Evolutionary conservation across 345 rosid genomes (phyloP), one percentile per base, ranked within the genome.

Genomic region (Camelina hispida): DNA sequence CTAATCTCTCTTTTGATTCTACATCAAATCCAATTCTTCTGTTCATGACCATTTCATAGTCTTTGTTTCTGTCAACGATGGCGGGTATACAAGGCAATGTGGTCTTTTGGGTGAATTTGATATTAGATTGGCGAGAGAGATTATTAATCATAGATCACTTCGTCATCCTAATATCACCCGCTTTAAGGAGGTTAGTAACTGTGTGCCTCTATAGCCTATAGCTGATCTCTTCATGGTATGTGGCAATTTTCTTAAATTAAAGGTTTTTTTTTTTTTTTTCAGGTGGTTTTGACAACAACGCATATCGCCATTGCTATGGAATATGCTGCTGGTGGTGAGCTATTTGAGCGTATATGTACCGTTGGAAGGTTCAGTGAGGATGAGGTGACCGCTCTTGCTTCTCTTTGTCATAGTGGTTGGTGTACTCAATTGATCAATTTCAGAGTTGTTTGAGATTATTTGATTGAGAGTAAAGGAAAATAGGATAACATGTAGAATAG

Each of bases 111-210:
- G 65, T 78, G 0, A 32, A 32, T 32, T 32, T 23, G 7, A 32
- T 32, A 57, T 23, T 73, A 91, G 97, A 89, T 91, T 65, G 97
- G 87, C 86, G 4, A 86, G 97, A 79, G 97, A 91, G 79, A 91
- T 91, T 35, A 91, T 89, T 16, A 91, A 91, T 72, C 97, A 91
- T 68, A 84, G 83, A 80, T 87, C 93, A 37, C 86, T 87, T 28
- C 83, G 89, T 54, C 97, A 91, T 80, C 95, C 95, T 1, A 91
- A 91, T 78, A 91, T 91, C 68, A 88, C 89, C 70, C 85, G 93
- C 75, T 91, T 91, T 78, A 91, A 85, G 83, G 97, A 91, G 89
- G 25, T 23, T 23, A 23, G 25, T 22, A 1, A 22, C 23, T 22
- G 23, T 22, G 23, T 22, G 23, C 23, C 23, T 22, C 23, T 22